phyloP scores from a whole-genome alignment of 768 basidiomycete species.

The Hortiboletus campestris region DNA sequence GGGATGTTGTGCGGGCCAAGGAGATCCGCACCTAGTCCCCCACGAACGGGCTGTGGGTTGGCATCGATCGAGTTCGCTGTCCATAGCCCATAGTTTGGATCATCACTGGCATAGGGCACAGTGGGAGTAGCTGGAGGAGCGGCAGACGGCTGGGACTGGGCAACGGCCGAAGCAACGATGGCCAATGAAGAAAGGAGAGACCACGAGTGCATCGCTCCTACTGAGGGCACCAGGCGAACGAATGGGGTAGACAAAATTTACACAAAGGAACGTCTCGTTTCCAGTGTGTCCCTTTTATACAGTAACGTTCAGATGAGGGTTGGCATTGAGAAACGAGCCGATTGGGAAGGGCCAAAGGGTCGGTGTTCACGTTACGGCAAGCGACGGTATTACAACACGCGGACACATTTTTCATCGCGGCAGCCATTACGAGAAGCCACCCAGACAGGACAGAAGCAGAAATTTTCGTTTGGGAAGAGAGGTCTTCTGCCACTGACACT shows the following conservation, averaged over 20 bases:
- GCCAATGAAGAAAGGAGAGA: conserved; percentile 27
- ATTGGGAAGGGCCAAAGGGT: too few relatives aligned
- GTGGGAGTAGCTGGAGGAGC: conserved; percentile 40
- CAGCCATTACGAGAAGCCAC: not conserved
- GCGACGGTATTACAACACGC: not conserved
- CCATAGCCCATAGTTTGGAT: conserved; percentile 49
- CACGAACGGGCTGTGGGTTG: conserved; percentile 45
- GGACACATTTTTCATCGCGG: not conserved
- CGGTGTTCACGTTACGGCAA: conserved; percentile 1
- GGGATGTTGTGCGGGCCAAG: conserved; percentile 58
- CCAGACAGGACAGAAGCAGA: not conserved
- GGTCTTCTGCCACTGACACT: too few relatives aligned
- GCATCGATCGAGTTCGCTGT: conserved; percentile 22
- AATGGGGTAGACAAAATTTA: conserved; percentile 18
- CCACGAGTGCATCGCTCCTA: conserved; percentile 28
- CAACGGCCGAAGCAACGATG: conserved; percentile 18
- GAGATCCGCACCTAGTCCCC: conserved; percentile 42
- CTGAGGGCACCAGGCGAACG: conserved; percentile 11
- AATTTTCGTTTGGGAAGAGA: not conserved
- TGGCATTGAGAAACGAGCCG: too few relatives aligned
- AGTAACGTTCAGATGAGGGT: not conserved
- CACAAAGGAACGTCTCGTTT: conserved; percentile 2
- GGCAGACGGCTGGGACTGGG: conserved; percentile 24
- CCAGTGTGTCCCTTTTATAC: conserved; percentile 23
- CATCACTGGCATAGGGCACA: conserved; percentile 41